Percentiles rank a stretch among this genome's conserved stretches.
phyloP scores from a whole-genome alignment of 192 early-diverging fungal genomes.

The Haplosporangium gracile region DNA sequence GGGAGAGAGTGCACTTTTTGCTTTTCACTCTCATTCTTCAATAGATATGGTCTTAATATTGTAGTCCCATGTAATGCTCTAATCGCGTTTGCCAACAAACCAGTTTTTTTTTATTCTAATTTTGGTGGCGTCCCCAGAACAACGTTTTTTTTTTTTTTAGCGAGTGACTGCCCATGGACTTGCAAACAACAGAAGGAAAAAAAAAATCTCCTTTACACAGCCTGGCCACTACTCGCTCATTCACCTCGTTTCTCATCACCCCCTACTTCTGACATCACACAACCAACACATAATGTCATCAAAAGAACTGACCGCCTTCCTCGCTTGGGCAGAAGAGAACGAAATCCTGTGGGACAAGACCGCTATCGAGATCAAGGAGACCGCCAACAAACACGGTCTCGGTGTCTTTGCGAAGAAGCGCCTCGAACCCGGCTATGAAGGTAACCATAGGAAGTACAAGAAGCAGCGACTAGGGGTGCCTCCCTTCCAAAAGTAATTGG shows the following conservation, averaged over 20 bases:
- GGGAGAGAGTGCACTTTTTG: too few species aligned
- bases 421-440: constrained; percentile 36
- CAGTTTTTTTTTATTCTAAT: neutral
- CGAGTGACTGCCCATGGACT: neutral
- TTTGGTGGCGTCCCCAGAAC: neutral
- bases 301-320: constrained; percentile 39
- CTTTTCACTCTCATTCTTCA: too few species aligned
- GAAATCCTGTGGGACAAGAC: constrained; percentile 69
- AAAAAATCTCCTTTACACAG: neutral
- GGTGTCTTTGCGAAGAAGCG: constrained; percentile 44
- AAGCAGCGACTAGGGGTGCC: neutral
- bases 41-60: too few species aligned
- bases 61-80: neutral
- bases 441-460: neutral
- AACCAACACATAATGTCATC: constrained; percentile 21
- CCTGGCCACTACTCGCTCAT: neutral
- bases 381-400: constrained; percentile 48
- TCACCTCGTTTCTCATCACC: constrained; percentile 1
- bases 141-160: neutral
- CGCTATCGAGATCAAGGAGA: constrained; percentile 64
- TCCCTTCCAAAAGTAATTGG: neutral
- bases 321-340: constrained; percentile 65
- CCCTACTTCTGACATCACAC: neutral
- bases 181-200: neutral
- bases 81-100: neutral